phyloP scores from a whole-genome alignment of 495 filamentous ascomycete species.

The Corynascus novoguineensis region DNA sequence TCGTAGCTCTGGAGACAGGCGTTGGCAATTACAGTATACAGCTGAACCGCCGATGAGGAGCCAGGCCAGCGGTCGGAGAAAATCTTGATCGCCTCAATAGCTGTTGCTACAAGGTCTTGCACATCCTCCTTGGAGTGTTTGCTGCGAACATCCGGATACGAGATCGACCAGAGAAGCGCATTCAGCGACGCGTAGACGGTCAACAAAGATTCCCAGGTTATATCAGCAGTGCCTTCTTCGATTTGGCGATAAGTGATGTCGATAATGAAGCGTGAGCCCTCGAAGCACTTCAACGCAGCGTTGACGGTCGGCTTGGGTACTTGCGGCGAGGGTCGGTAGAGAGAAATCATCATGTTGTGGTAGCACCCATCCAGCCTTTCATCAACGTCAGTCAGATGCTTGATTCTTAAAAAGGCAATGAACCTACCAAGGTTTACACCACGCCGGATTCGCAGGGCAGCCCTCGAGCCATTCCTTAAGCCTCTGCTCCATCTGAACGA shows the following conservation, averaged over 20 bases:
- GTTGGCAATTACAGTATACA: constrained; percentile 73
- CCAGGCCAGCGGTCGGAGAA: constrained; percentile 86
- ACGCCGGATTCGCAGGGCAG: constrained; percentile 42
- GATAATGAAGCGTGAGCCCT: constrained; percentile 75
- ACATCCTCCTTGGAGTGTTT: constrained; percentile 65
- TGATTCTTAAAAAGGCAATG: too few species aligned
- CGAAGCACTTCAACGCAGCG: constrained; percentile 73
- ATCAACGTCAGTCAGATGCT: constrained; percentile 1
- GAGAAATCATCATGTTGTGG: constrained; percentile 77
- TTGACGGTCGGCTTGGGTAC: constrained; percentile 71
- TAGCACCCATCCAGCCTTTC: constrained; percentile 68
- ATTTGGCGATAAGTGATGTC: constrained; percentile 71
- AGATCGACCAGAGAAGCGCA: constrained; percentile 81
- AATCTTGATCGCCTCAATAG: constrained; percentile 66
- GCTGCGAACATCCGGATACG: constrained; percentile 72
- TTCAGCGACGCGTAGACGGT: constrained; percentile 82
- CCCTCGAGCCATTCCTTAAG: constrained; percentile 62
- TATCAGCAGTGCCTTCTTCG: constrained; percentile 63
- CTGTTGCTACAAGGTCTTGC: constrained; percentile 60
- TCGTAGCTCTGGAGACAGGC: constrained; percentile 81
- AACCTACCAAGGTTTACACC: constrained; percentile 50
- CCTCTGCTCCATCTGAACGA: constrained; percentile 68
- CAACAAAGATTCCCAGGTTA: constrained; percentile 89
- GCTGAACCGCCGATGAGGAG: constrained; percentile 69
- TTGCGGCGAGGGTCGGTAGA: constrained; percentile 84